Evolutionary conservation across 176 grass and related monocot genomes (phyloP).

Genomic region (Eleusine coracana): DNA sequence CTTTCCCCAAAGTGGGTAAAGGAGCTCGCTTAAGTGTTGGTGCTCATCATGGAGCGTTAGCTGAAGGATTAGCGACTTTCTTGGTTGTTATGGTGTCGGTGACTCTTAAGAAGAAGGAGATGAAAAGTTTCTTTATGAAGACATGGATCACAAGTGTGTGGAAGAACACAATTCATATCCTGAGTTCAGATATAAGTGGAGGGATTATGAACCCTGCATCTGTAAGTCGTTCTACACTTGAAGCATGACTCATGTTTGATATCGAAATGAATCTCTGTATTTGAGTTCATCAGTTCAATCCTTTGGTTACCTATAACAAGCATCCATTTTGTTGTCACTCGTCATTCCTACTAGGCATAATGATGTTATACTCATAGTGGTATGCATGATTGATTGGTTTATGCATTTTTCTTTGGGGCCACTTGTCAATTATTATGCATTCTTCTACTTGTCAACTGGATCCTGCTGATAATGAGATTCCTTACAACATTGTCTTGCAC

Average conservation of each 20-base stretch:
- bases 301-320: not conserved
- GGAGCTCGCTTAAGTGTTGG: constrained; percentile 66
- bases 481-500: not conserved
- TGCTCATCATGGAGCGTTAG: constrained; percentile 76
- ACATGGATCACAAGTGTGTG: constrained; percentile 92
- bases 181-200: constrained; percentile 93
- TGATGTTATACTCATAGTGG: not conserved
- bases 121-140: constrained; percentile 87
- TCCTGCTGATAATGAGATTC: constrained; percentile 4
- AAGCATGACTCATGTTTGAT: constrained; percentile 1
- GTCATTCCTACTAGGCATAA: not conserved
- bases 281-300: constrained; percentile 11
- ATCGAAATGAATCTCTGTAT: constrained; percentile 28
- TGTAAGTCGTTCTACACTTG: constrained; percentile 61
- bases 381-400: constrained; percentile 11
- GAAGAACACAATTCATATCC: constrained; percentile 88
- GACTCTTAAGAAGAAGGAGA: constrained; percentile 76
- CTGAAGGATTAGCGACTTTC: constrained; percentile 88
- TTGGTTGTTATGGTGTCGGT: constrained; percentile 80
- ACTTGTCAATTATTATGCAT: not conserved
- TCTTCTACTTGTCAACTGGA: constrained; percentile 15
- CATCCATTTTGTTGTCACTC: not conserved
- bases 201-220: constrained; percentile 99
- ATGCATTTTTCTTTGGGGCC: not conserved
- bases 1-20: constrained; percentile 77